Base-by-base conservation (phyloP, 1,139 yeast species). In the Sugiyamaella pinicola region DNA sequence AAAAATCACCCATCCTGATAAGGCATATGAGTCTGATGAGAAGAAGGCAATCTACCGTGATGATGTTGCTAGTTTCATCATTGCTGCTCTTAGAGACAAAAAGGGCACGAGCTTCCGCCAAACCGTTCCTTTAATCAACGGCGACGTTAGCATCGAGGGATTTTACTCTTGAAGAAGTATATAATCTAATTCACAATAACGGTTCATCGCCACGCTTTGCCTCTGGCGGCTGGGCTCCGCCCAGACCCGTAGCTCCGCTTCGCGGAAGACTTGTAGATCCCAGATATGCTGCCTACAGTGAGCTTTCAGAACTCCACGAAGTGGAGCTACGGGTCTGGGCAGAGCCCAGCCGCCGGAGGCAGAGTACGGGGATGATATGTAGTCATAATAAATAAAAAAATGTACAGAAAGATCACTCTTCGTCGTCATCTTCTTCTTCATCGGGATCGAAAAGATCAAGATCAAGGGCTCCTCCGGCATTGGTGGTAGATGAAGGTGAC, bases 61-160 rank as follows among this genome's bases (percentile, higher is more conserved):
- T 12, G 62, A 59, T 41, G 62, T 59, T 4, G 62, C 62, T 8
- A 24, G 46, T 18, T 45, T 51, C 37, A 51, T 55, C 15, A 53
- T 56, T 15, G 55, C 47, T 24, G 31, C 53, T 5, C 35, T 59
- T 21, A 47, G 53, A n/a, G 49, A 52, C 34, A 50, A 47, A 9
- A 38, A 43, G 17, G 49, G 52, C 31, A 31, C 19, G 13, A 52
- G 56, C 9, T 45, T 53, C 43, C 40, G 49, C 15, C 52, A 55
- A 49, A 52, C 58, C 2, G 47, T 59, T n/a, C 60, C 60, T 17
- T 49, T 59, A 29, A 50, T 58, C 26, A 53, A 49, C 13, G 62
- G 62, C 26, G 55, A 51, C 18, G 18, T 47, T 10, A 35, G 39
- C 7, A 56, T 59, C 43, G 51, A 52, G 10, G 55, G 55, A 13